These are phyloP conservation scores for Agarophyton chilense DNA, from an alignment of 23 red algal genomes.

Conservation along the genomic window DNA sequence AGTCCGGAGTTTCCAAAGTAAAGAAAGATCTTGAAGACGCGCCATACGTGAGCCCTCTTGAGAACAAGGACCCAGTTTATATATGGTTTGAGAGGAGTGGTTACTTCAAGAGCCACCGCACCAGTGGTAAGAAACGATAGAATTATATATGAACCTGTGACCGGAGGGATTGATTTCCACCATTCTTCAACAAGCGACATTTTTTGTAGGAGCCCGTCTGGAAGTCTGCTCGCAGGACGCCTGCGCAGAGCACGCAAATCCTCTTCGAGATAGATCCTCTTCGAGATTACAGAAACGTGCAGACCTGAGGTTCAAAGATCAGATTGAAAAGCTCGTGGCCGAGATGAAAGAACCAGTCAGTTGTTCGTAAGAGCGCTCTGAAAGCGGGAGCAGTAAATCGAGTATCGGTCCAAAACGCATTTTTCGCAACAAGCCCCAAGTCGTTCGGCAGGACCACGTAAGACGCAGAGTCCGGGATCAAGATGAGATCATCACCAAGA, in stretches of 20 bases:
- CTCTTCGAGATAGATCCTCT: background rate
- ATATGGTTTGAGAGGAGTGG: slow-evolving; percentile 97
- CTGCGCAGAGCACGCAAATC: background rate
- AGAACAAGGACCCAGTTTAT: slow-evolving; percentile 83
- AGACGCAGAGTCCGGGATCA: too few relatives aligned
- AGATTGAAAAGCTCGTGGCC: too few relatives aligned
- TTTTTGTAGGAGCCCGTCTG: background rate
- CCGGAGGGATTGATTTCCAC: slow-evolving; percentile 83
- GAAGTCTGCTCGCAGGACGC: background rate
- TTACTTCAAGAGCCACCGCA: slow-evolving; percentile 78
- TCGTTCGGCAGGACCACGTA: too few relatives aligned
- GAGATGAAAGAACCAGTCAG: too few relatives aligned
- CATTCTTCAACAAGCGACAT: slow-evolving; percentile 91
- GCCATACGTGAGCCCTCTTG: slow-evolving; percentile 80
- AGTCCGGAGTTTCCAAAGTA: slow-evolving; percentile 92
- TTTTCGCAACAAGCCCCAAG: too few relatives aligned
- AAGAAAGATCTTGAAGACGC: slow-evolving; percentile 90
- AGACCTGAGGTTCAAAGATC: too few relatives aligned
- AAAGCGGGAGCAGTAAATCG: too few relatives aligned
- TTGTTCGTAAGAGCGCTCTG: too few relatives aligned
- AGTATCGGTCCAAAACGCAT: too few relatives aligned
- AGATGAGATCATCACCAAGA: too few relatives aligned
- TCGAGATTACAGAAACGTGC: too few relatives aligned
- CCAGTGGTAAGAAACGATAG: slow-evolving; percentile 79
- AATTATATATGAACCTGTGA: slow-evolving; percentile 88